phyloP scores from a whole-genome alignment of 768 basidiomycete genomes.

The Russula foetens region DNA sequence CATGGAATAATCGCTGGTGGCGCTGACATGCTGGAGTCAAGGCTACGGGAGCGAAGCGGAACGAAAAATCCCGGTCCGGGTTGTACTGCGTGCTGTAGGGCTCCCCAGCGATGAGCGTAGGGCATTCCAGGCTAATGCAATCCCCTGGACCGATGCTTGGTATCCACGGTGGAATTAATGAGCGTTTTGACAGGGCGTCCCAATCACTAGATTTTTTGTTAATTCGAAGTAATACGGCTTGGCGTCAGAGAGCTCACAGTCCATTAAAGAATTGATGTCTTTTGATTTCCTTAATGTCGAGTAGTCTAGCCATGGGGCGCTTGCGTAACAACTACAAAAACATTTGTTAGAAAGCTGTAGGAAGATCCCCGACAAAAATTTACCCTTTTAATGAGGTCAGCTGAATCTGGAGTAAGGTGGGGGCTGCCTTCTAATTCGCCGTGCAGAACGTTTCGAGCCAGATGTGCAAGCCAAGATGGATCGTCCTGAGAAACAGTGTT shows the following conservation, averaged over 20 bases:
- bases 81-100: neutral
- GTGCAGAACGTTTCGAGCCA: conserved; percentile 4
- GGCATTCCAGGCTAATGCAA: neutral
- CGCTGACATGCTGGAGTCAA: conserved; percentile 10
- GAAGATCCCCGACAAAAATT: neutral
- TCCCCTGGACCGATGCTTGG: neutral
- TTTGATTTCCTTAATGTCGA: conserved; percentile 2
- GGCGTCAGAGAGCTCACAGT: neutral
- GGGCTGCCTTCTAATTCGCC: conserved; percentile 3
- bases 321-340: conserved; percentile 3
- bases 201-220: conserved; percentile 1
- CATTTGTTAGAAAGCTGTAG: neutral
- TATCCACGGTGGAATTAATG: conserved; percentile 9
- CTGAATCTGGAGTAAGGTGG: neutral
- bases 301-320: conserved; percentile 1
- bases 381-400: conserved; percentile 7
- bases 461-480: conserved; percentile 5
- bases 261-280: conserved; percentile 7
- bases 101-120: neutral
- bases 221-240: neutral
- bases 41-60: conserved; percentile 7
- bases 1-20: conserved; percentile 3
- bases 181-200: conserved; percentile 1
- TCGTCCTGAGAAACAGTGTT: conserved; percentile 2
- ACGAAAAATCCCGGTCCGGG: conserved; percentile 9